Conservation (phyloP, 495 filamentous ascomycete genomes). For the Recurvomyces mirabilis region DNA sequence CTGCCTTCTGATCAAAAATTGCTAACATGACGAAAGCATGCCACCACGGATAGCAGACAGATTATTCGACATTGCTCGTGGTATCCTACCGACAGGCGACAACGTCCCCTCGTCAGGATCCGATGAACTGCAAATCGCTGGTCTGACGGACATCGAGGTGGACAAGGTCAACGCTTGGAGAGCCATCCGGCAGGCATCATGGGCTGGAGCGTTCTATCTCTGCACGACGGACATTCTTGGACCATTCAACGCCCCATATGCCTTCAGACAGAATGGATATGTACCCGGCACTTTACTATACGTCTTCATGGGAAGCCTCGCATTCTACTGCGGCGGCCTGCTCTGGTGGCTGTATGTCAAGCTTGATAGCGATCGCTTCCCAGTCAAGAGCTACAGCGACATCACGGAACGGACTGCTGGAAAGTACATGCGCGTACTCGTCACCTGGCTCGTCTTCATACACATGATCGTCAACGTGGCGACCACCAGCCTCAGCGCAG, state of each 20-base stretch:
- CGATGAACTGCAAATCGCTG: conserved; percentile 1
- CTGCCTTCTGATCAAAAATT: neutral
- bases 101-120: neutral
- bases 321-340: conserved; percentile 16
- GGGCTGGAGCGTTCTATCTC: conserved; percentile 42
- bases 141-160: conserved; percentile 33
- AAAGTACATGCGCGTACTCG: conserved; percentile 10
- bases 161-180: conserved; percentile 34
- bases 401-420: conserved; percentile 16
- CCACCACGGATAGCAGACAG: neutral
- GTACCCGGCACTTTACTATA: conserved; percentile 16
- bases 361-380: conserved; percentile 15
- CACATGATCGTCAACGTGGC: conserved; percentile 40
- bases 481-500: conserved; percentile 44
- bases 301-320: conserved; percentile 17
- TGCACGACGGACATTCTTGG: conserved; percentile 54
- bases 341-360: conserved; percentile 22
- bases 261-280: conserved; percentile 19
- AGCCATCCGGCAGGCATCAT: conserved; percentile 35
- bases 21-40: neutral
- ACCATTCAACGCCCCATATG: conserved; percentile 40
- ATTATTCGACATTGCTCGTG: conserved; percentile 3
- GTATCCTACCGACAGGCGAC: conserved; percentile 3
- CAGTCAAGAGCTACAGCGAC: conserved; percentile 19
- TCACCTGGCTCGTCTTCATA: conserved; percentile 20